Conservation (phyloP, 371 early-diverging fungal genomes). For the Syncephalastrum racemosum region DNA sequence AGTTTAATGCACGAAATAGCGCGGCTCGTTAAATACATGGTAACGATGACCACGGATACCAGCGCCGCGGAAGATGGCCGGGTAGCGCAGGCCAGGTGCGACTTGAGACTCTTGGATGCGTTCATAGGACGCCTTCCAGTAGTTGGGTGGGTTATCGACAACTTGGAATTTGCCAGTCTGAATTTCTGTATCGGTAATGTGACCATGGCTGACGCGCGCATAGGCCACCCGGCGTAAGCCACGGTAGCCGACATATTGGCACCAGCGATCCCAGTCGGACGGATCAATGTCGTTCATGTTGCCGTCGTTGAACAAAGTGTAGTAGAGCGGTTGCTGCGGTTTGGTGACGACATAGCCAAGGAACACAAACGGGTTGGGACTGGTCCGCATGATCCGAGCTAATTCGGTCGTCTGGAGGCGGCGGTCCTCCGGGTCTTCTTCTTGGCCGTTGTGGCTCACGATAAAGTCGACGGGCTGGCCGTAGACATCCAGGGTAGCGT, state of each 20-base stretch:
- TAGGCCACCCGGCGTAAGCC: constrained; percentile 75
- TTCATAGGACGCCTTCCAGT: constrained; percentile 60
- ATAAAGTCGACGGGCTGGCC: constrained; percentile 81
- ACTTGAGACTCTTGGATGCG: constrained; percentile 56
- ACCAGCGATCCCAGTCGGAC: constrained; percentile 82
- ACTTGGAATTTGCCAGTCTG: constrained; percentile 81
- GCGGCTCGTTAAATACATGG: constrained; percentile 79
- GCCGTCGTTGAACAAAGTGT: constrained; percentile 65
- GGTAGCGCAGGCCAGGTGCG: constrained; percentile 61
- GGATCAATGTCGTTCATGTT: constrained; percentile 77
- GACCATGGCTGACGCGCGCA: constrained; percentile 78
- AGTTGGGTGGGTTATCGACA: constrained; percentile 50
- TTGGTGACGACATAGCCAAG: constrained; percentile 82
- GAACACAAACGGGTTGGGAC: constrained; percentile 76
- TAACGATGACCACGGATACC: constrained; percentile 77
- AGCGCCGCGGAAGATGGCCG: constrained; percentile 63
- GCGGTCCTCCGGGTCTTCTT: constrained; percentile 77
- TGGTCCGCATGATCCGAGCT: constrained; percentile 74
- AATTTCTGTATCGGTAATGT: constrained; percentile 85
- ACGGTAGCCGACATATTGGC: constrained; percentile 81
- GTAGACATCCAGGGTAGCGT: constrained; percentile 82
- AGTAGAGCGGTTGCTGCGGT: constrained; percentile 67
- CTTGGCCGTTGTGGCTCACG: constrained; percentile 85
- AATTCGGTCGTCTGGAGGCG: constrained; percentile 78
- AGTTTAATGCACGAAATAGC: constrained; percentile 56